Conservation (phyloP, 164 flowering plant species). For the Liriodendron chinense region DNA sequence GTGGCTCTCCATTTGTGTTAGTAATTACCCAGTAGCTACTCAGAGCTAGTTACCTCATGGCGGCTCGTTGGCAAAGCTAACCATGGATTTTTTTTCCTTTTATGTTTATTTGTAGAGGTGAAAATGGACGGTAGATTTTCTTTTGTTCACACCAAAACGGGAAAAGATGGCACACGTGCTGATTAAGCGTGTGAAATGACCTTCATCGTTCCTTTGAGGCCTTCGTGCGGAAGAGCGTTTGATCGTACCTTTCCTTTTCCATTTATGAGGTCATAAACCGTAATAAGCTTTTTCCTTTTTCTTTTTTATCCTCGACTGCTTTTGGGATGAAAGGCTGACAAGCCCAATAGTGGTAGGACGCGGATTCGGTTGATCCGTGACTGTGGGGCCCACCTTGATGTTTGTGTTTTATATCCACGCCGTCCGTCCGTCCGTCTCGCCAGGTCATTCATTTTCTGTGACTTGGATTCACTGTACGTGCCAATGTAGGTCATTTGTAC, state of each 20-base stretch:
- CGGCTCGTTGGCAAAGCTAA: too few species aligned
- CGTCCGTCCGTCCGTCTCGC: background rate
- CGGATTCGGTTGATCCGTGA: too few species aligned
- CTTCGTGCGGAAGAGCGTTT: background rate
- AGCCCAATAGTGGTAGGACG: background rate
- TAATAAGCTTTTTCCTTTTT: background rate
- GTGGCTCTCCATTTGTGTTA: too few species aligned
- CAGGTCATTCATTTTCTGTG: background rate
- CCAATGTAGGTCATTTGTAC: too few species aligned
- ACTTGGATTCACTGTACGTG: background rate
- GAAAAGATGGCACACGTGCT: background rate
- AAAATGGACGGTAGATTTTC: background rate
- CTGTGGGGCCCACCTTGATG: too few species aligned
- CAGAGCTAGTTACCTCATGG: too few species aligned
- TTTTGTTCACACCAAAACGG: background rate
- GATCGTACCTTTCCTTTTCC: background rate
- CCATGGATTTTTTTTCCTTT: too few species aligned
- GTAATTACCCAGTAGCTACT: too few species aligned
- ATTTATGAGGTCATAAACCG: background rate
- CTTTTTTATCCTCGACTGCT: background rate
- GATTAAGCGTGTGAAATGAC: background rate
- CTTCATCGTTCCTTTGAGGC: background rate
- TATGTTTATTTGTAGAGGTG: background rate
- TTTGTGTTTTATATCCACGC: background rate
- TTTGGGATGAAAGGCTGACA: background rate